These are phyloP conservation scores for Lathyrus tuberosus DNA, from an alignment of 306 rosid genomes.

Conservation along the genomic window DNA sequence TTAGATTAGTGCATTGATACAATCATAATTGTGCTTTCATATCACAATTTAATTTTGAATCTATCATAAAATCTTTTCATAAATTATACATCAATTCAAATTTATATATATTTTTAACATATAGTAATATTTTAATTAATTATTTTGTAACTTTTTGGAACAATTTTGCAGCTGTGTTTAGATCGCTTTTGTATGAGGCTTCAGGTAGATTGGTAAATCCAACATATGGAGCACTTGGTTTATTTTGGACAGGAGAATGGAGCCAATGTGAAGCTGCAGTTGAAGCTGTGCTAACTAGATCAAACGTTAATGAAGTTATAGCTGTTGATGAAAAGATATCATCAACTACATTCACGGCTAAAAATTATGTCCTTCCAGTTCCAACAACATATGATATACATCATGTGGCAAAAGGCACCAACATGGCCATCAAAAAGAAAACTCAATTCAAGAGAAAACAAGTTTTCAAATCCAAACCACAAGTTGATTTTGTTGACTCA, in stretches of 20 bases:
- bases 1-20: no score
- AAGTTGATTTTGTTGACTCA: neutral
- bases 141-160: no score
- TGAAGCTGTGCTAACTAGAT: slow-evolving; percentile 53
- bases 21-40: no score
- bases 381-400: slow-evolving; percentile 41
- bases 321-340: neutral
- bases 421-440: slow-evolving; percentile 16
- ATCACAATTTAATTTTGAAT: no score
- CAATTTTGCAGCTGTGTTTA: slow-evolving; percentile 70
- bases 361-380: neutral
- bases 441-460: slow-evolving; percentile 44
- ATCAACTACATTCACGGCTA: neutral
- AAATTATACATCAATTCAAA: neutral
- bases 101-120: neutral
- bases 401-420: slow-evolving; percentile 45
- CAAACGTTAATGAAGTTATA: slow-evolving; percentile 26
- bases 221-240: slow-evolving; percentile 62
- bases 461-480: slow-evolving; percentile 21
- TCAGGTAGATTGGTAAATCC: slow-evolving; percentile 76
- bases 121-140: neutral
- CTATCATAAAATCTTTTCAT: neutral
- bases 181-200: slow-evolving; percentile 66
- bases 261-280: slow-evolving; percentile 66
- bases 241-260: slow-evolving; percentile 60